Base-by-base conservation (phyloP, 169 alveolate species). In the Cryptosporidium muris region DNA sequence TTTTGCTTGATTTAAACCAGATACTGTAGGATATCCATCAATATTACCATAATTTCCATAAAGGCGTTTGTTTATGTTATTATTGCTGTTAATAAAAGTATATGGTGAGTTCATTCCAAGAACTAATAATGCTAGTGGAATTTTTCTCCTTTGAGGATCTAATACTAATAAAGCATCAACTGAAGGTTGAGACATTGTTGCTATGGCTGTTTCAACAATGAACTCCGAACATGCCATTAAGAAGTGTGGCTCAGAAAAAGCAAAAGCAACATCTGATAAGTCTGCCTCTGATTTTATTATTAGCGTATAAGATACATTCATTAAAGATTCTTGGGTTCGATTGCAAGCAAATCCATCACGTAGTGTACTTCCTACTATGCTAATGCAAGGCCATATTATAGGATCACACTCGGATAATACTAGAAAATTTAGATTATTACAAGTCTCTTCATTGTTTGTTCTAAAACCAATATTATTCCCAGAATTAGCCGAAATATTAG, bases 71-170 rank as follows among this genome's bases (percentile, higher is more conserved):
- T 16, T 45, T 42, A 74, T 36, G 64, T 58, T 58, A 7, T 38
- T 14, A 5, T 66, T 58, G 36, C 51, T 74, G 38, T 51, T 49
- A 40, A 74, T 40, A 58, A 74, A 37, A 14, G 68, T 12, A 49
- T 36, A 74, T 7, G 67, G 74, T 25, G 85, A 74, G 60, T 58
- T 74, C 7, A 74, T 37, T 36, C 85, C 85, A 14, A 74, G 62
- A 16, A 68, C 54, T 12, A 74, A 58, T 4, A 74, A 68, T 14
- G 74, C 66, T 54, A 74, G 54, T 7, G 85, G 85, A 37, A 74
- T 74, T 36, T 74, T 74, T 42, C 85, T 58, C 42, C 85, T 74
- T 48, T 74, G 85, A 74, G 85, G 85, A 58, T 74, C 60, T 34
- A 74, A 68, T 43, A 74, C 85, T 16, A 74, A 25, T 49, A 56